Percentiles rank a stretch among this genome's conserved stretches.
Conservation (phyloP, 176 grass and related monocot species). For the Areca catechu region DNA sequence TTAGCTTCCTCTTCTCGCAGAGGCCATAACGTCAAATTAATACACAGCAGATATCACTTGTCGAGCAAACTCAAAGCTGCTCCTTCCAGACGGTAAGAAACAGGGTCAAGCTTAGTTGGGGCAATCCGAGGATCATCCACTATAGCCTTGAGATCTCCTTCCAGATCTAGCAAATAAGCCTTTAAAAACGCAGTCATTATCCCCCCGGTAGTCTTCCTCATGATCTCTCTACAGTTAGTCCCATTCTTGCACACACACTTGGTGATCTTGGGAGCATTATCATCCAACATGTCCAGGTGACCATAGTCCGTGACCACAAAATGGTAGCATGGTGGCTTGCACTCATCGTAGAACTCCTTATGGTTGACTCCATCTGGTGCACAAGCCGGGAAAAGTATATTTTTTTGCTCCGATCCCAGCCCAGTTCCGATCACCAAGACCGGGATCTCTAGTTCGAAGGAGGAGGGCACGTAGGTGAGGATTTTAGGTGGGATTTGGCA, state of each 20-base stretch:
- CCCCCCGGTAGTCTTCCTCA: conserved; percentile 40
- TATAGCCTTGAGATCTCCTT: conserved; percentile 26
- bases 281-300: conserved; percentile 47
- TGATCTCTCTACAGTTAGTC: conserved; percentile 34
- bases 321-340: conserved; percentile 43
- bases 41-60: no score
- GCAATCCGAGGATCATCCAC: conserved; percentile 25
- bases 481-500: conserved; percentile 25
- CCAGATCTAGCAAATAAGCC: conserved; percentile 18
- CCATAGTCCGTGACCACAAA: conserved; percentile 45
- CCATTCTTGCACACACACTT: conserved; percentile 43
- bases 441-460: conserved; percentile 25
- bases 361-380: conserved; percentile 44
- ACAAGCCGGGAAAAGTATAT: conserved; percentile 29
- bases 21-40: no score
- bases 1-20: no score
- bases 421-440: conserved; percentile 43
- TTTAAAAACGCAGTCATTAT: conserved; percentile 38
- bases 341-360: conserved; percentile 42
- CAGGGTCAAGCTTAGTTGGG: conserved; percentile 30
- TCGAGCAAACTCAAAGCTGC: no score
- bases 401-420: conserved; percentile 35
- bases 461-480: conserved; percentile 37
- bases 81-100: background rate
- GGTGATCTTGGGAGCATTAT: conserved; percentile 26